phyloP scores from a whole-genome alignment of 1,284 basidiomycete genomes.

The Afroboletus lepidellus region DNA sequence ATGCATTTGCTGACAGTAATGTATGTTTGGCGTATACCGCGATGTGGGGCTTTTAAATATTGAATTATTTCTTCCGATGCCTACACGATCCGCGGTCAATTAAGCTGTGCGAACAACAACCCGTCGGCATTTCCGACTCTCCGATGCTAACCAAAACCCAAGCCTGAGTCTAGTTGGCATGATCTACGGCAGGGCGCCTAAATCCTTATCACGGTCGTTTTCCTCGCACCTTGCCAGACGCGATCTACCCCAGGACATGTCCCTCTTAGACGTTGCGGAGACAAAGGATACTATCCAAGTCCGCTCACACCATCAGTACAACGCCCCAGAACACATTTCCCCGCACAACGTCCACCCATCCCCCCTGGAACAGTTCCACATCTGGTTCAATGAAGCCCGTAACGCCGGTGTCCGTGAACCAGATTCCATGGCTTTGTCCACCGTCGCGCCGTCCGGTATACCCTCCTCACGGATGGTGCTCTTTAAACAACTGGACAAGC shows the following conservation, averaged over 20 bases:
- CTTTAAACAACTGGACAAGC: slow-evolving; percentile 83
- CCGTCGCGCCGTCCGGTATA: slow-evolving; percentile 67
- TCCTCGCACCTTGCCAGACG: neutral
- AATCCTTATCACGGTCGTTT: slow-evolving; percentile 13
- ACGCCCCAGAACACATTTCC: slow-evolving; percentile 59
- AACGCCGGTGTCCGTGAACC: slow-evolving; percentile 70
- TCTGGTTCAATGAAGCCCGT: slow-evolving; percentile 77
- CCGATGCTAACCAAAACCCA: neutral
- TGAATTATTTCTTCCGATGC: neutral
- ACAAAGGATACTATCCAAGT: slow-evolving; percentile 59
- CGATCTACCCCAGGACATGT: slow-evolving; percentile 17
- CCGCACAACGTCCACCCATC: slow-evolving; percentile 56
- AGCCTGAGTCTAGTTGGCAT: slow-evolving; percentile 1
- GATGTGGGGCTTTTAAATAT: no score
- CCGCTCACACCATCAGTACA: slow-evolving; percentile 75
- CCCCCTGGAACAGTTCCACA: slow-evolving; percentile 81
- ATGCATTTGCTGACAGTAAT: no score
- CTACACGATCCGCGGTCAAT: neutral
- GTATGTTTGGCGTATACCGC: no score
- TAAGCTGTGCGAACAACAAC: neutral
- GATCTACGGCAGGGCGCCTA: slow-evolving; percentile 3
- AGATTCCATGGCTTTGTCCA: slow-evolving; percentile 86
- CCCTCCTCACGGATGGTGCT: slow-evolving; percentile 90
- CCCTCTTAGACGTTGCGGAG: slow-evolving; percentile 28
- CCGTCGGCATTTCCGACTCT: neutral